Percentiles rank a stretch among this genome's conserved stretches.
These are phyloP conservation scores for Daldinia loculata DNA, from an alignment of 495 filamentous ascomycete genomes.

Conservation along the genomic window DNA sequence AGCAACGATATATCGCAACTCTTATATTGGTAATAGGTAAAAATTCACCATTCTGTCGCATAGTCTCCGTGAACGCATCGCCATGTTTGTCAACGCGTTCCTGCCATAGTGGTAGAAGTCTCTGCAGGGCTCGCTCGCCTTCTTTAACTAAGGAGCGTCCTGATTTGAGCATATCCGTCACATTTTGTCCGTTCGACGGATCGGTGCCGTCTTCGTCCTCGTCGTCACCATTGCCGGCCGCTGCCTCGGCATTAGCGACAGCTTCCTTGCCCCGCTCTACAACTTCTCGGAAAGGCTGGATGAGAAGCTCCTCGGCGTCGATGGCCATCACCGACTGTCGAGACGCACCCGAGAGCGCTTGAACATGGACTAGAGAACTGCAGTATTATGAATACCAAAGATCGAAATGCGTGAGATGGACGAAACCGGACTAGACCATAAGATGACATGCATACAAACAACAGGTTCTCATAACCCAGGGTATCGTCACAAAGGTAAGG, in stretches of 20 bases:
- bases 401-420: slow-evolving; percentile 14
- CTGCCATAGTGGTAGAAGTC: slow-evolving; percentile 49
- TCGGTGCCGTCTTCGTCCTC: slow-evolving; percentile 26
- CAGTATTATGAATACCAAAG: slow-evolving; percentile 4
- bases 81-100: slow-evolving; percentile 48
- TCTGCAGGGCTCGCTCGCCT: slow-evolving; percentile 48
- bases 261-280: slow-evolving; percentile 47
- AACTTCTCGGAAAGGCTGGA: slow-evolving; percentile 51
- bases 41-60: slow-evolving; percentile 49
- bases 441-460: slow-evolving; percentile 29
- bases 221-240: slow-evolving; percentile 17
- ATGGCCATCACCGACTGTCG: slow-evolving; percentile 46
- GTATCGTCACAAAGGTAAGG: background rate
- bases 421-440: slow-evolving; percentile 25
- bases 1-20: background rate
- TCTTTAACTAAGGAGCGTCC: slow-evolving; percentile 46
- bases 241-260: slow-evolving; percentile 44
- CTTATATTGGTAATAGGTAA: slow-evolving; percentile 2
- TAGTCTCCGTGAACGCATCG: slow-evolving; percentile 46
- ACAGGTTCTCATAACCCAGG: slow-evolving; percentile 12
- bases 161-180: slow-evolving; percentile 41
- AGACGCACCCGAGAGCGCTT: slow-evolving; percentile 19
- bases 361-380: slow-evolving; percentile 23
- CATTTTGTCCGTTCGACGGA: slow-evolving; percentile 12
- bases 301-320: slow-evolving; percentile 49